Conservation (phyloP, 352 stramenopile genomes). For the Globisporangium heterothallicum region DNA sequence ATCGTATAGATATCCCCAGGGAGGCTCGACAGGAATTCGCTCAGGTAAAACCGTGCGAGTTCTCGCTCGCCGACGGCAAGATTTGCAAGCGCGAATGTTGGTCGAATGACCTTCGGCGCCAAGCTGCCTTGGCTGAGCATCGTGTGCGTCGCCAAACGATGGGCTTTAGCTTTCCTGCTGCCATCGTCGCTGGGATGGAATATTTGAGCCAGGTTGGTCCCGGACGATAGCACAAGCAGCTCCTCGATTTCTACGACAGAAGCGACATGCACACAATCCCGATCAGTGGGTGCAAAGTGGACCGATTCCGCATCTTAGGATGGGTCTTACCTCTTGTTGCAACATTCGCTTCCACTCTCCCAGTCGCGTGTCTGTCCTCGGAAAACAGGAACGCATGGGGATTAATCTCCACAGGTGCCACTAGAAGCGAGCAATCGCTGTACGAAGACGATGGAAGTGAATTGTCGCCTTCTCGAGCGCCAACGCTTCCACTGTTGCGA, state of each 20-base stretch:
- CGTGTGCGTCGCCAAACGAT: not conserved
- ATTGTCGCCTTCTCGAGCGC: not conserved
- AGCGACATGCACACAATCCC: too few relatives aligned
- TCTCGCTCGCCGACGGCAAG: conserved; percentile 18
- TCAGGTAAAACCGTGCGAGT: conserved; percentile 23
- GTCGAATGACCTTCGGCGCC: conserved; percentile 18
- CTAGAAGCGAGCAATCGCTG: not conserved
- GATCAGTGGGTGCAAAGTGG: too few relatives aligned
- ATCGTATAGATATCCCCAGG: conserved; percentile 40
- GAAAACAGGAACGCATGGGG: not conserved
- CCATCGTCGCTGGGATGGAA: conserved; percentile 9
- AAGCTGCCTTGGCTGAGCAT: conserved; percentile 3
- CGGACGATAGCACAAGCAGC: conserved; percentile 42
- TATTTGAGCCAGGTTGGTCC: conserved; percentile 25
- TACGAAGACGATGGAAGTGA: not conserved
- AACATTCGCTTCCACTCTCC: not conserved
- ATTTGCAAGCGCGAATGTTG: conserved; percentile 30
- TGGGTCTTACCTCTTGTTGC: conserved; percentile 5
- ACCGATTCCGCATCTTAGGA: not conserved
- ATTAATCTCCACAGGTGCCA: conserved; percentile 2
- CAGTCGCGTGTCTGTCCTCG: not conserved
- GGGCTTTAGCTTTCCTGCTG: not conserved
- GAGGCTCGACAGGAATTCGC: conserved; percentile 21
- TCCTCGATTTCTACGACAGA: conserved; percentile 11
- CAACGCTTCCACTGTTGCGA: not conserved